These are phyloP conservation scores for Isabelozyma gotoi DNA, from an alignment of 805 yeast genomes.

Conservation along the genomic window DNA sequence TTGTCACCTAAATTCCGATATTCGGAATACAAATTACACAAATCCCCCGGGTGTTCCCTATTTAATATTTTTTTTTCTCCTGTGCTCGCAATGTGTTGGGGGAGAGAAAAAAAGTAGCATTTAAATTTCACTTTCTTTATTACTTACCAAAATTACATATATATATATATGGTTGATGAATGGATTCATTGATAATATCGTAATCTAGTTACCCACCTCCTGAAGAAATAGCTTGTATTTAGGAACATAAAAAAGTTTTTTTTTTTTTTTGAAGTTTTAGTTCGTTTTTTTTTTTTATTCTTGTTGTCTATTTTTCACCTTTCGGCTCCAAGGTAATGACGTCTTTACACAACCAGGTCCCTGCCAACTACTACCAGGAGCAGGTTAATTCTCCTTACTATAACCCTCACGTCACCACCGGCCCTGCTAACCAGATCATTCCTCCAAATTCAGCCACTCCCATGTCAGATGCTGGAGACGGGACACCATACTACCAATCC, in stretches of 20 bases:
- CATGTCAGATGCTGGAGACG: neutral
- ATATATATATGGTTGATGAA: neutral
- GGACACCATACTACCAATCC: slow-evolving; percentile 2
- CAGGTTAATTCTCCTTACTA: slow-evolving; percentile 2
- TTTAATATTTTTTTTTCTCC: neutral
- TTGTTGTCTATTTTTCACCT: too few species aligned
- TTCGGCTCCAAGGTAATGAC: slow-evolving; percentile 18
- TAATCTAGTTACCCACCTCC: too few species aligned
- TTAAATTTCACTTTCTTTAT: too few species aligned
- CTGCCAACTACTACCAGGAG: slow-evolving; percentile 24
- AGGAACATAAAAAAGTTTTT: neutral
- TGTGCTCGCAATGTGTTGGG: neutral
- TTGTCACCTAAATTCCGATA: neutral
- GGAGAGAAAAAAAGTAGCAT: too few species aligned
- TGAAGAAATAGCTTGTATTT: neutral
- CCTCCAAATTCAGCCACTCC: slow-evolving; percentile 1
- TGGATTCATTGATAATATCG: neutral
- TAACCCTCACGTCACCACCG: neutral
- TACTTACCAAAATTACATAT: too few species aligned
- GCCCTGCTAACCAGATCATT: neutral
- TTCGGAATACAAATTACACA: neutral
- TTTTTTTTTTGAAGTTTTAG: neutral
- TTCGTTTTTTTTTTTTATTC: neutral
- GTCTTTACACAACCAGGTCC: slow-evolving; percentile 26
- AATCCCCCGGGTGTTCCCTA: neutral